A percentile compares a stretch with the other conserved stretches of the same genome.
Conservation (phyloP, 2,329 filamentous ascomycete species). For the Ophiocordyceps camponoti-saundersi region DNA sequence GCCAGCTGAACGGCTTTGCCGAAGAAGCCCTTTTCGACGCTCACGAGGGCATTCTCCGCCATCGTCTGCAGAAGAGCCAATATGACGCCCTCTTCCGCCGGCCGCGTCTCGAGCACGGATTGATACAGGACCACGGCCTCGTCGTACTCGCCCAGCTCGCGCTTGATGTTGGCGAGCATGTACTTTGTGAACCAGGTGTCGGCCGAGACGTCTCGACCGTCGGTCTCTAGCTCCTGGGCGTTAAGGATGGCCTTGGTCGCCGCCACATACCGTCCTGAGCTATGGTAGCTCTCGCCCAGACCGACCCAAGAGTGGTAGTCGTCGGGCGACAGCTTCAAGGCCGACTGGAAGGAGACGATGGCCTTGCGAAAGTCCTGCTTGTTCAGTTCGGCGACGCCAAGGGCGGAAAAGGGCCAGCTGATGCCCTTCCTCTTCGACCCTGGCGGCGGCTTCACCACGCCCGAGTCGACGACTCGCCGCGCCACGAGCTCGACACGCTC, state of each 20-base stretch:
- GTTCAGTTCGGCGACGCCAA: slow-evolving; percentile 89
- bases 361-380: slow-evolving; percentile 80
- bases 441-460: slow-evolving; percentile 74
- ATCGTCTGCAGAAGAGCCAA: slow-evolving; percentile 80
- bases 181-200: slow-evolving; percentile 93
- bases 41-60: slow-evolving; percentile 63
- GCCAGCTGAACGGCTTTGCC: slow-evolving; percentile 65
- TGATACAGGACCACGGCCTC: slow-evolving; percentile 65
- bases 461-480: slow-evolving; percentile 84
- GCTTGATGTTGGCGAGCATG: slow-evolving; percentile 88
- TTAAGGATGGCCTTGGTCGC: slow-evolving; percentile 81
- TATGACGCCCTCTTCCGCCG: slow-evolving; percentile 68
- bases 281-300: slow-evolving; percentile 92
- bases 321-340: slow-evolving; percentile 63
- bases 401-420: slow-evolving; percentile 88
- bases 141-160: slow-evolving; percentile 81
- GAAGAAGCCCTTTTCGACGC: slow-evolving; percentile 69
- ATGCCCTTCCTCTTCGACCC: slow-evolving; percentile 86
- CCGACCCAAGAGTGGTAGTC: slow-evolving; percentile 96
- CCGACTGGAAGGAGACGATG: slow-evolving; percentile 81
- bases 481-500: slow-evolving; percentile 89
- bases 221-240: slow-evolving; percentile 57
- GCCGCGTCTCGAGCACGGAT: slow-evolving; percentile 49
- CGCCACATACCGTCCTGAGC: slow-evolving; percentile 84
- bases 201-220: slow-evolving; percentile 30